Base-by-base conservation (phyloP, 176 grass and related monocot species). In the Musa itinerans region DNA sequence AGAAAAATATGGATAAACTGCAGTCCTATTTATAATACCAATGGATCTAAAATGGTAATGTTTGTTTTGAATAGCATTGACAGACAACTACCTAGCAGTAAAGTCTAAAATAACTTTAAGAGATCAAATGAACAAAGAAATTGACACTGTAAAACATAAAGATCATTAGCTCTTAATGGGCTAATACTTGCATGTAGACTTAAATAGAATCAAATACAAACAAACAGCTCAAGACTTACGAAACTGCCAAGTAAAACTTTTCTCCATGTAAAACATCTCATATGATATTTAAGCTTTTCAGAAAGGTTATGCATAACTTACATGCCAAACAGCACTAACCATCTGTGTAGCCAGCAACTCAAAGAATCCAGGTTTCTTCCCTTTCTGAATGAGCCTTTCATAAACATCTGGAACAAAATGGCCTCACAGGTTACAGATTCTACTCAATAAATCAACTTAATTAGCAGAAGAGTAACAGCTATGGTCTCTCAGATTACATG, bases 251-350 rank as follows among this genome's bases (percentile, higher is more conserved):
- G 27, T 52, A 29, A 1, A 78, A 56, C 15, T 19, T 16, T 1
- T 17, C 1, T 9, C 12, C 15, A 27, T 25, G 7, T 19, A 68
- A n/a, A 34, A 68, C 13, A 68, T 19, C 66, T 65, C 26, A 16
- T 43, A 49, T 19, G 66, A 43, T 29, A 3, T 27, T 48, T 9
- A 49, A 1, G 51, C 17, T 70, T 1, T 49, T 8, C 15, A 69
- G 29, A 69, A 69, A 69, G 9, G 15, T 69, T 22, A 20, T 70
- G 43, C 34, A 5, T 70, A 70, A 94, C 95, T 99, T 70, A 94
- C 88, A 87, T 99, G 95, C 90, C 95, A 99, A 61, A 99, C 49
- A 76, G 95, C 90, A 77, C 95, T 99, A 63, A 99, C 84, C 80
- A 86, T 94, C 80, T 99, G 90, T 84, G 95, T 99, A 23, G 83